Evolutionary conservation across 2,329 filamentous ascomycete genomes (phyloP).

Genomic region (Biscogniauxia sp.): DNA sequence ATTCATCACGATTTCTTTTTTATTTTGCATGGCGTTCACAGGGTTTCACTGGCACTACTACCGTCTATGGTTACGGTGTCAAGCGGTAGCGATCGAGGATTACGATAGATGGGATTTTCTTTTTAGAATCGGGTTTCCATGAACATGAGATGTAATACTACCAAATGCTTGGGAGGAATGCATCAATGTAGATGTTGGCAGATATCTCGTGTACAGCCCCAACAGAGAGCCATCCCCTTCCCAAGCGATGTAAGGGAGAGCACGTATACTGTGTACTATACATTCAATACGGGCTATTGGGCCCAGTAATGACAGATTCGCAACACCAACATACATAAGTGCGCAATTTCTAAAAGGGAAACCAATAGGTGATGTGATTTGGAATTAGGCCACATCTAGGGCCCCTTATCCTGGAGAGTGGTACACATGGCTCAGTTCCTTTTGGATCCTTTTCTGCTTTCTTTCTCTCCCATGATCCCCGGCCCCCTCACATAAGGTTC

Average conservation of each 20-base stretch:
- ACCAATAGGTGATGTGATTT: not conserved
- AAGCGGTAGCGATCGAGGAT: not conserved
- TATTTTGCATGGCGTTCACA: conserved; percentile 3
- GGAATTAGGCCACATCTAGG: not conserved
- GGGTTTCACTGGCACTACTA: not conserved
- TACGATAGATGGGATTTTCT: not conserved
- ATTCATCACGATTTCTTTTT: not conserved
- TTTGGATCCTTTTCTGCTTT: not conserved
- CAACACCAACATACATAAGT: not conserved
- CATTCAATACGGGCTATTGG: not conserved
- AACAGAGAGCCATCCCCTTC: not conserved
- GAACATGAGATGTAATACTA: not conserved
- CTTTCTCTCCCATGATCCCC: not conserved
- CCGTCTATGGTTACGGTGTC: not conserved
- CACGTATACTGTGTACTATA: not conserved
- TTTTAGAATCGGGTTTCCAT: not conserved
- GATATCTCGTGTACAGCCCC: not conserved
- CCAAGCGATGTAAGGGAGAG: not conserved
- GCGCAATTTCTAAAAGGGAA: not conserved
- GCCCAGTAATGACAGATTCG: not conserved
- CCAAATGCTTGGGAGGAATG: conserved; percentile 7
- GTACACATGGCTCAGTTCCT: not conserved
- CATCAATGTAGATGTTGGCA: conserved; percentile 8
- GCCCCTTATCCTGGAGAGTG: not conserved
- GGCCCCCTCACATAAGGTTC: not conserved